Evolutionary conservation across 1,284 basidiomycete genomes (phyloP).

Genomic region (Takashimella koratensis): DNA sequence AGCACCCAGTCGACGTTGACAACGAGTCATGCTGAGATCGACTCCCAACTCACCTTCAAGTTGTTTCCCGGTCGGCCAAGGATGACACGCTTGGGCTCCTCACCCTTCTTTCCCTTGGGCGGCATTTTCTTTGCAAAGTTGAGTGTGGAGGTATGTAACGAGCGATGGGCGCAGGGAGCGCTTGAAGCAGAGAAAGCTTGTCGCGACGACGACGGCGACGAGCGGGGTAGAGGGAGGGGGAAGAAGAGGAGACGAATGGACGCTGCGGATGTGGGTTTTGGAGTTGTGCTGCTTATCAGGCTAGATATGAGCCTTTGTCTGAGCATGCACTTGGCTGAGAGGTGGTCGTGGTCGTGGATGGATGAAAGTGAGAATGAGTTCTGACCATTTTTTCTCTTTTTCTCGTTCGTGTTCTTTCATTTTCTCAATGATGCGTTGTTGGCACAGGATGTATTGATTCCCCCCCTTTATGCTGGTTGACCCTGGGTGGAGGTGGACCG

Average conservation of each 20-base stretch:
- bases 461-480: constrained; percentile 2
- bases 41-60: constrained; percentile 48
- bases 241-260: not conserved
- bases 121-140: constrained; percentile 61
- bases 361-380: not conserved
- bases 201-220: no score
- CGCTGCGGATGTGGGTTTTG: not conserved
- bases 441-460: no score
- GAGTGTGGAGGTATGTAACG: constrained; percentile 16
- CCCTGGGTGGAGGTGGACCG: not conserved
- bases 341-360: not conserved
- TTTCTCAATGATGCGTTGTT: no score
- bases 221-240: no score
- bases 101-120: constrained; percentile 71
- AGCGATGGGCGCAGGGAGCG: not conserved
- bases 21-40: not conserved
- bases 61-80: constrained; percentile 91
- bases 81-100: constrained; percentile 73
- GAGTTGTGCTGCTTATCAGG: not conserved
- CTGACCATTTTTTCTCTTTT: not conserved
- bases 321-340: not conserved
- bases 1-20: not conserved
- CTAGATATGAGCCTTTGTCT: not conserved
- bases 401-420: not conserved
- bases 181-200: no score